phyloP scores from a whole-genome alignment of 805 yeast genomes.

The Yarrowia deformans region DNA sequence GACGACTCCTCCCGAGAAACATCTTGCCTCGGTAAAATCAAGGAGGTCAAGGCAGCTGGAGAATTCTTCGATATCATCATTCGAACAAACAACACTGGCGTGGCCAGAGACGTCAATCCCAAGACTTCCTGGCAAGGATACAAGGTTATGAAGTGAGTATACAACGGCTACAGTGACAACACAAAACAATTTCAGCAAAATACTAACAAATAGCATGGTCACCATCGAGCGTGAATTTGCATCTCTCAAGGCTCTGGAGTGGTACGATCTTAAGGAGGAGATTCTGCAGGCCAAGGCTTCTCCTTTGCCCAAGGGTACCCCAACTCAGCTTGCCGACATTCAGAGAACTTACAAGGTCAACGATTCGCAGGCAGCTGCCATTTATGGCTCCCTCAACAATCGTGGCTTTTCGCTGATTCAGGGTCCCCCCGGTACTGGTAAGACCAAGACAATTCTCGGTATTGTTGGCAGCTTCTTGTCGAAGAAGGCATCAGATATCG shows the following conservation, averaged over 20 bases:
- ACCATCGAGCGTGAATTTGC: slow-evolving; percentile 93
- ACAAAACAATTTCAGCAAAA: neutral
- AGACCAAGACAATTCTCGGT: slow-evolving; percentile 94
- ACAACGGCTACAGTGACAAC: neutral
- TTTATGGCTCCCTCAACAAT: slow-evolving; percentile 69
- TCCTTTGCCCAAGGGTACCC: slow-evolving; percentile 46
- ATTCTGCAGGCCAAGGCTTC: slow-evolving; percentile 74
- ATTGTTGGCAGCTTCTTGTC: slow-evolving; percentile 74
- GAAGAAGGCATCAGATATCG: slow-evolving; percentile 42
- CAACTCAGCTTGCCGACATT: slow-evolving; percentile 53
- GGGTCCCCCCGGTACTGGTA: slow-evolving; percentile 99
- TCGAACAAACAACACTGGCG: slow-evolving; percentile 61
- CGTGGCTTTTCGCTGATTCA: slow-evolving; percentile 90
- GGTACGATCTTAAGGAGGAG: slow-evolving; percentile 74
- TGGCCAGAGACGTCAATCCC: slow-evolving; percentile 67
- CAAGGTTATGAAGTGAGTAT: slow-evolving; percentile 64
- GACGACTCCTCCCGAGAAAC: slow-evolving; percentile 40
- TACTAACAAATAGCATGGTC: slow-evolving; percentile 59
- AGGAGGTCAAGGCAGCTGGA: slow-evolving; percentile 70
- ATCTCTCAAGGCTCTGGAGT: slow-evolving; percentile 79
- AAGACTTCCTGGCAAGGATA: slow-evolving; percentile 69
- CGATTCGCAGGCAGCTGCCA: slow-evolving; percentile 89
- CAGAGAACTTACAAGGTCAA: slow-evolving; percentile 65
- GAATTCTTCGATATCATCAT: slow-evolving; percentile 79
- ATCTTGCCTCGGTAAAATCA: slow-evolving; percentile 81